Conservation (phyloP, 352 stramenopile species). For the Pythium guiyangense region DNA sequence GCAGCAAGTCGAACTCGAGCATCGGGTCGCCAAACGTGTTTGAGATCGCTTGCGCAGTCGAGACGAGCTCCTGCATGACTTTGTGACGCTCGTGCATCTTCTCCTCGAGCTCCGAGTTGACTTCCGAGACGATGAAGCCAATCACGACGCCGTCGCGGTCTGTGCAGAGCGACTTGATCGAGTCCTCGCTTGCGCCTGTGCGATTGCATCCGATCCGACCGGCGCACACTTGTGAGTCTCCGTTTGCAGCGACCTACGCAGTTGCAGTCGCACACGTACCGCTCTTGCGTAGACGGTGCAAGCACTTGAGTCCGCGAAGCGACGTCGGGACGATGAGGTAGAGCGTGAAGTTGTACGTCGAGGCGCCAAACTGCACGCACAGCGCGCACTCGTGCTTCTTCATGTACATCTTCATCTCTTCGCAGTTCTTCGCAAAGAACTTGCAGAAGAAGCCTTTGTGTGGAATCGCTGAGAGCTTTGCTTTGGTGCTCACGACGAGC, state of each 20-base stretch:
- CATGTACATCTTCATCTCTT: slow-evolving; percentile 88
- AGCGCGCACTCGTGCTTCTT: slow-evolving; percentile 81
- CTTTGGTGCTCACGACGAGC: slow-evolving; percentile 68
- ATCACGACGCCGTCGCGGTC: slow-evolving; percentile 82
- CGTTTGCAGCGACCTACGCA: not conserved
- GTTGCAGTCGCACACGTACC: slow-evolving; percentile 28
- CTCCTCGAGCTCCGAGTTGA: slow-evolving; percentile 82
- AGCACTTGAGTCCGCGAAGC: slow-evolving; percentile 66
- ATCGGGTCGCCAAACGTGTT: slow-evolving; percentile 78
- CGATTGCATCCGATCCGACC: not conserved
- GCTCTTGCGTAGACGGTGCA: slow-evolving; percentile 76
- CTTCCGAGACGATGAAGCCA: slow-evolving; percentile 84
- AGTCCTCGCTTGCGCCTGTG: slow-evolving; percentile 63
- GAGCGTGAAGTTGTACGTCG: slow-evolving; percentile 84
- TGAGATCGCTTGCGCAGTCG: slow-evolving; percentile 71
- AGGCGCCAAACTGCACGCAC: slow-evolving; percentile 76
- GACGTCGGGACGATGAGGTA: slow-evolving; percentile 69
- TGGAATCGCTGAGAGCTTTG: slow-evolving; percentile 73
- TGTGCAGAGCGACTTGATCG: slow-evolving; percentile 81
- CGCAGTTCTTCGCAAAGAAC: slow-evolving; percentile 81
- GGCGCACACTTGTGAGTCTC: not conserved
- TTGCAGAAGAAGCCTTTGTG: slow-evolving; percentile 88
- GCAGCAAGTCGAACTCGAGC: slow-evolving; percentile 81
- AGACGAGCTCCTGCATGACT: slow-evolving; percentile 76
- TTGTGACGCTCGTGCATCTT: slow-evolving; percentile 71